phyloP scores from a whole-genome alignment of 495 filamentous ascomycete genomes.

The Clohesyomyces aquaticus region DNA sequence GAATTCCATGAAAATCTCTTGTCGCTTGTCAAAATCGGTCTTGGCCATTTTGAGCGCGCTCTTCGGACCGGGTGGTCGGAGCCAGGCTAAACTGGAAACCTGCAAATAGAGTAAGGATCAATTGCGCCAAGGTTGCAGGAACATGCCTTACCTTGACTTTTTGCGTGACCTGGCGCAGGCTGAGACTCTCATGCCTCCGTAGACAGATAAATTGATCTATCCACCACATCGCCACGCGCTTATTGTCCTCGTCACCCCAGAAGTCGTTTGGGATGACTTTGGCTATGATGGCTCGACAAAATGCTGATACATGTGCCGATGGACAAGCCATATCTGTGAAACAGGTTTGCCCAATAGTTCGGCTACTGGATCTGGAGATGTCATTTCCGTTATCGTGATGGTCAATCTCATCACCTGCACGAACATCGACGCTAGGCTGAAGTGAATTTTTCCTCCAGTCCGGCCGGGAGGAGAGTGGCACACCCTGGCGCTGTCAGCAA shows the following conservation, averaged over 20 bases:
- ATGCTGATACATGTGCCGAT: constrained; percentile 74
- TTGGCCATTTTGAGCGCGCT: constrained; percentile 61
- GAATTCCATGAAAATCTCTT: constrained; percentile 79
- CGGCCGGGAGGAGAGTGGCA: constrained; percentile 34
- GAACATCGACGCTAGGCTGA: constrained; percentile 23
- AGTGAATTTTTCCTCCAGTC: constrained; percentile 35
- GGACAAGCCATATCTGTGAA: constrained; percentile 76
- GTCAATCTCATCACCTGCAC: constrained; percentile 9
- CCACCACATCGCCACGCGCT: constrained; percentile 60
- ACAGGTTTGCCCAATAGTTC: constrained; percentile 32
- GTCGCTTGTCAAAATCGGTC: constrained; percentile 76
- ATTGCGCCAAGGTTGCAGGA: constrained; percentile 28
- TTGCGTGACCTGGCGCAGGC: constrained; percentile 76
- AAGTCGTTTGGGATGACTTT: constrained; percentile 77
- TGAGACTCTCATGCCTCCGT: constrained; percentile 78
- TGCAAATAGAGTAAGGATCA: constrained; percentile 29
- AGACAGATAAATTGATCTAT: constrained; percentile 77
- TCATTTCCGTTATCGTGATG: constrained; percentile 29
- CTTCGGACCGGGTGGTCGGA: constrained; percentile 55
- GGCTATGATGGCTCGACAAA: constrained; percentile 75
- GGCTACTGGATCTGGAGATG: constrained; percentile 1
- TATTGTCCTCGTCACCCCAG: constrained; percentile 73
- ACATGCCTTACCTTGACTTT: constrained; percentile 66
- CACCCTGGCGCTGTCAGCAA: constrained; percentile 31
- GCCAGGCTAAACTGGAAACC: constrained; percentile 66